Base-by-base conservation (phyloP, 2,329 filamentous ascomycete genomes). In the Diaporthe batatas region DNA sequence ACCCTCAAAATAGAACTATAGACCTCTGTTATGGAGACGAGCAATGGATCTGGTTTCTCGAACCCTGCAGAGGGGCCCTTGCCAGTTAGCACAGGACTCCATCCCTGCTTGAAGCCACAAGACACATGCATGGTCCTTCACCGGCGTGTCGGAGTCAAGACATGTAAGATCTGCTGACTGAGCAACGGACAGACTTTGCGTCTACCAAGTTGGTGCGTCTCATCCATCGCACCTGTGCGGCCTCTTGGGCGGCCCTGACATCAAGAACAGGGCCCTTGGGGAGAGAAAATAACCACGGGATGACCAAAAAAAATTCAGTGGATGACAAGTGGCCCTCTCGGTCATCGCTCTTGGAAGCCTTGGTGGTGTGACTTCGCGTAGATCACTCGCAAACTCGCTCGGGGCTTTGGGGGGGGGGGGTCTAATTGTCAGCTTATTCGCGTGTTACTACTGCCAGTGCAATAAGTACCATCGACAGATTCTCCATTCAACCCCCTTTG, bases 1-100 rank as follows among this genome's bases (percentile, higher is more conserved):
- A 70, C 68, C 68, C 68, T 39, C 23, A 59, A 44, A 59, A 70
- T 70, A 70, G 68, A 62, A 55, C 42, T 25, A 59, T 59, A 70
- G 54, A 59, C 10, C 42, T 70, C 16, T 29, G 25, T 49, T 44
- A 39, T 16, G 54, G 14, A 59, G 68, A 59, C 21, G 39, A 36
- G 44, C n/a, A 59, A 70, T 42, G 8, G 54, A 70, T 21, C 42
- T 10, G 14, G 21, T 36, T 65, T n/a, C 29, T 36, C n/a, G 36
- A 18, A 6, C 18, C 18, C 2, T 21, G 32, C 25, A 16, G 29
- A 16, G 59, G 18, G 6, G 18, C 4, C 23, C 29, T 21, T 29
- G n/a, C n/a, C 12, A 36, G 18, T 51, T 12, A 36, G 29, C 36
- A 32, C 21, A 65, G 21, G 11, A 18, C 42, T 34, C 3, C 14